Evolutionary conservation across 2,329 filamentous ascomycete genomes (phyloP).

Genomic region (Colletotrichum tabaci): DNA sequence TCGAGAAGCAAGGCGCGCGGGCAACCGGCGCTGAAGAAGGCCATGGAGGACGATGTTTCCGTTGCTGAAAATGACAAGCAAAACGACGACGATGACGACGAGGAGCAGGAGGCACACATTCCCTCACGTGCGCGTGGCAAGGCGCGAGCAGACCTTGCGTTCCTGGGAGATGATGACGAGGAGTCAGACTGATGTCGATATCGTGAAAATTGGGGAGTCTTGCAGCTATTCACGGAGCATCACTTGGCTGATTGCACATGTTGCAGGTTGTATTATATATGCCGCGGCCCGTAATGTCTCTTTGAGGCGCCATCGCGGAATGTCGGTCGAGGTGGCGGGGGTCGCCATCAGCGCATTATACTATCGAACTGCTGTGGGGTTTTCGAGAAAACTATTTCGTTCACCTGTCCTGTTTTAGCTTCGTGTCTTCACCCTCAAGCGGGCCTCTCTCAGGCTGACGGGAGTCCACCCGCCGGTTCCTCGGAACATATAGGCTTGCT

Average conservation of each 20-base stretch:
- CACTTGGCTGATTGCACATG: constrained; percentile 25
- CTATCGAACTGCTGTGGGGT: constrained; percentile 12
- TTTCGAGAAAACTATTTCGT: neutral
- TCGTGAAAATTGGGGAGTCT: neutral
- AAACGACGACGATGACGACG: constrained; percentile 48
- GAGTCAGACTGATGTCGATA: constrained; percentile 66
- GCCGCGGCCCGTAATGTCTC: constrained; percentile 6
- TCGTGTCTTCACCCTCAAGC: constrained; percentile 12
- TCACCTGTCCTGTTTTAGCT: neutral
- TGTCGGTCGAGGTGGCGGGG: constrained; percentile 21
- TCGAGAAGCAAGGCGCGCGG: constrained; percentile 52
- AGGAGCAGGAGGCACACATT: constrained; percentile 52
- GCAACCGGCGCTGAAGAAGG: constrained; percentile 50
- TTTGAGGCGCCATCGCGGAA: constrained; percentile 27
- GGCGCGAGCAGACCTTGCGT: constrained; percentile 70
- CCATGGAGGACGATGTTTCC: constrained; percentile 50
- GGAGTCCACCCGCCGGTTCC: neutral
- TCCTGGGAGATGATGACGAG: constrained; percentile 77
- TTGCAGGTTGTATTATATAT: constrained; percentile 33
- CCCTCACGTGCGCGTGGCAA: constrained; percentile 62
- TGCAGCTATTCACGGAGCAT: constrained; percentile 8
- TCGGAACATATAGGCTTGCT: neutral
- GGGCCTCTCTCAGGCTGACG: constrained; percentile 27
- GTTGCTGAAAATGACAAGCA: constrained; percentile 48
- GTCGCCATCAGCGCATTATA: neutral